Percentiles rank a stretch among this genome's conserved stretches.
Evolutionary conservation across 306 rosid species (phyloP).

Genomic region (Canavalia ensiformis): DNA sequence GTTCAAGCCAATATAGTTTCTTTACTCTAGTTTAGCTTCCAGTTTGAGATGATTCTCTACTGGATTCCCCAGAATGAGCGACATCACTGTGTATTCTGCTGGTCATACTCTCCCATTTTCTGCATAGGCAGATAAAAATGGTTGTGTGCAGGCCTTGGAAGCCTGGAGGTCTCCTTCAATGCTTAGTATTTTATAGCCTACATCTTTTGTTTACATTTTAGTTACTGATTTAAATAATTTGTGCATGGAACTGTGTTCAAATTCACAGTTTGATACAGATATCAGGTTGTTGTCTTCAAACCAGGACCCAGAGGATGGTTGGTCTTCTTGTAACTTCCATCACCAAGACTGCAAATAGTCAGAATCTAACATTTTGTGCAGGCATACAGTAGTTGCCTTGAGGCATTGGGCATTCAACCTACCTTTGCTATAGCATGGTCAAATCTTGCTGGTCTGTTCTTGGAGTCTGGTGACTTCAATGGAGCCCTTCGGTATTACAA

Average conservation of each 20-base stretch:
- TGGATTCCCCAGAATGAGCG: slow-evolving; percentile 41
- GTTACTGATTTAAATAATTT: slow-evolving; percentile 86
- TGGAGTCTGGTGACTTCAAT: slow-evolving; percentile 98
- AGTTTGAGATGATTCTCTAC: slow-evolving; percentile 39
- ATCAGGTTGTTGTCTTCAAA: slow-evolving; percentile 81
- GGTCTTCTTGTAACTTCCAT: slow-evolving; percentile 85
- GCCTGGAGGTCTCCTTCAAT: slow-evolving; percentile 63
- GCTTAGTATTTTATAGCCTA: slow-evolving; percentile 67
- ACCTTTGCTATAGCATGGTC: slow-evolving; percentile 99
- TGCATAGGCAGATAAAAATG: slow-evolving; percentile 42
- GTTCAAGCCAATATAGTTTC: slow-evolving; percentile 31
- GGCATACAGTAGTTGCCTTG: slow-evolving; percentile 99
- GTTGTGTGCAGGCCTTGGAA: slow-evolving; percentile 45
- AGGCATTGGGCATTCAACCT: slow-evolving; percentile 96
- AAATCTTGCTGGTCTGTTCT: slow-evolving; percentile 97
- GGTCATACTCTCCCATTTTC: slow-evolving; percentile 46
- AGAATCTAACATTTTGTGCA: slow-evolving; percentile 96
- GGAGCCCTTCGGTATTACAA: slow-evolving; percentile 96
- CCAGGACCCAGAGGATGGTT: slow-evolving; percentile 93
- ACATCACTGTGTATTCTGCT: slow-evolving; percentile 36
- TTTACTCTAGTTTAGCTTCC: slow-evolving; percentile 16
- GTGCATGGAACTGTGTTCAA: slow-evolving; percentile 81
- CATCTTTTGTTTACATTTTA: slow-evolving; percentile 55
- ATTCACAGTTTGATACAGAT: slow-evolving; percentile 87
- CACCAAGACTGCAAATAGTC: slow-evolving; percentile 94